Percentiles rank a stretch among this genome's conserved stretches.
Evolutionary conservation across 2,329 filamentous ascomycete species (phyloP).

Genomic region (Colletotrichum camelliae): DNA sequence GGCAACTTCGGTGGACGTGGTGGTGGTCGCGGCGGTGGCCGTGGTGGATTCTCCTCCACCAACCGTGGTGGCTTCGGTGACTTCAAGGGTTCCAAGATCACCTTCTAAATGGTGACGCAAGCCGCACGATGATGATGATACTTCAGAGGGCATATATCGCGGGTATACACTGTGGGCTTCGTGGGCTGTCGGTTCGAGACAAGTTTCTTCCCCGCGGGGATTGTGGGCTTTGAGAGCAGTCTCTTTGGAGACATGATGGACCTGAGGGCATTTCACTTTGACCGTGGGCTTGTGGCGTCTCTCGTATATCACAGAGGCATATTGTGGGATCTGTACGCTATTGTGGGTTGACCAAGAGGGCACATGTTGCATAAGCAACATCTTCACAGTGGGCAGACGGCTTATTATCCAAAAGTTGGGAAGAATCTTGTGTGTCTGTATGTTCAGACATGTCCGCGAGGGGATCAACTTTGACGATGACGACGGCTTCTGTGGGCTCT

Average conservation of each 20-base stretch:
- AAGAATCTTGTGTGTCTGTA: constrained; percentile 33
- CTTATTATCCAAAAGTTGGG: constrained; percentile 31
- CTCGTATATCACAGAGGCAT: constrained; percentile 5
- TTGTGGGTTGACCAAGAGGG: constrained; percentile 32
- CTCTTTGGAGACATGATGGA: constrained; percentile 54
- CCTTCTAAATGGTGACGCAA: constrained; percentile 54
- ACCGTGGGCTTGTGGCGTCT: constrained; percentile 35
- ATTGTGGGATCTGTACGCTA: constrained; percentile 20
- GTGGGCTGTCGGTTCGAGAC: constrained; percentile 63
- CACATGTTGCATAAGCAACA: constrained; percentile 26
- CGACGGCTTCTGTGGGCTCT: constrained; percentile 34
- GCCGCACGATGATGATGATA: constrained; percentile 39
- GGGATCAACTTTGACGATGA: constrained; percentile 35
- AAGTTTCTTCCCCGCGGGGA: constrained; percentile 37
- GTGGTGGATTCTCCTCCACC: constrained; percentile 54
- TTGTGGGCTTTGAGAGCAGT: constrained; percentile 61
- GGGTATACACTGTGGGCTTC: constrained; percentile 54
- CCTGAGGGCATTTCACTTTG: constrained; percentile 56
- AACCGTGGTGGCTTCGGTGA: constrained; percentile 46
- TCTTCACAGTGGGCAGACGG: constrained; percentile 27
- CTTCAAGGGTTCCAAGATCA: constrained; percentile 77
- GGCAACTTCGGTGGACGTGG: constrained; percentile 55
- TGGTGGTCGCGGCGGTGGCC: constrained; percentile 57
- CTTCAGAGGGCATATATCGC: constrained; percentile 48
- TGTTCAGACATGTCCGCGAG: constrained; percentile 27